Evolutionary conservation across 129 eudicot genomes (phyloP).

Genomic region (Ambrosia artemisiifolia): DNA sequence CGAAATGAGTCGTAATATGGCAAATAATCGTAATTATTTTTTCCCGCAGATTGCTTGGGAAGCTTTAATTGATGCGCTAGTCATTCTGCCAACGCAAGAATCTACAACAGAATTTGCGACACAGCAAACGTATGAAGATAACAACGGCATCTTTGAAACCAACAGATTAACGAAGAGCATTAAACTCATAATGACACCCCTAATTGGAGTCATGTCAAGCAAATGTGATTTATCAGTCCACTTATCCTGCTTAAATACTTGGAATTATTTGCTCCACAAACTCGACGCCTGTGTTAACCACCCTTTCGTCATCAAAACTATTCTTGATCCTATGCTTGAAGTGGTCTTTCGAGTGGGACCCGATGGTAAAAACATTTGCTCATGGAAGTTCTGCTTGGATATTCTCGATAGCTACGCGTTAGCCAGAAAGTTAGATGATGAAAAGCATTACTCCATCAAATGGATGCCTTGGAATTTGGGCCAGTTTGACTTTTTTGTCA

Average conservation of each 20-base stretch:
- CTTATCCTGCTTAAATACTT: conserved; percentile 66
- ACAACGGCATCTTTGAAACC: conserved; percentile 29
- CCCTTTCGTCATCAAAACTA: conserved; percentile 39
- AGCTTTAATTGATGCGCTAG: conserved; percentile 73
- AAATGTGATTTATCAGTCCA: conserved; percentile 63
- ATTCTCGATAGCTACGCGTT: conserved; percentile 44
- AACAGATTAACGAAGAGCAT: conserved; percentile 41
- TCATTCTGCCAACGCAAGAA: conserved; percentile 37
- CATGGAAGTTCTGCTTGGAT: conserved; percentile 58
- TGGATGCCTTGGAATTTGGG: conserved; percentile 59
- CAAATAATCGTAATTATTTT: conserved; percentile 1
- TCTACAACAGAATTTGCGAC: conserved; percentile 10
- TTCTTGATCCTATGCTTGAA: conserved; percentile 66
- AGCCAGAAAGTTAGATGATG: conserved; percentile 33
- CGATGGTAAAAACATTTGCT: conserved; percentile 46
- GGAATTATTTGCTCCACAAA: conserved; percentile 85
- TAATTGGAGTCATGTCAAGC: conserved; percentile 64
- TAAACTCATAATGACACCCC: conserved; percentile 84
- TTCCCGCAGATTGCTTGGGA: conserved; percentile 85
- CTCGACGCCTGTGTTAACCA: conserved; percentile 43
- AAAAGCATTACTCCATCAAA: conserved; percentile 45
- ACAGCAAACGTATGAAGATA: conserved; percentile 21
- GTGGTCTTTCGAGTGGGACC: conserved; percentile 50
- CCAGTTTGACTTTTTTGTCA: conserved; percentile 55
- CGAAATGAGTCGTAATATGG: not conserved